Evolutionary conservation across 2,329 filamentous ascomycete genomes (phyloP).

Genomic region (Aspergillus terreus): DNA sequence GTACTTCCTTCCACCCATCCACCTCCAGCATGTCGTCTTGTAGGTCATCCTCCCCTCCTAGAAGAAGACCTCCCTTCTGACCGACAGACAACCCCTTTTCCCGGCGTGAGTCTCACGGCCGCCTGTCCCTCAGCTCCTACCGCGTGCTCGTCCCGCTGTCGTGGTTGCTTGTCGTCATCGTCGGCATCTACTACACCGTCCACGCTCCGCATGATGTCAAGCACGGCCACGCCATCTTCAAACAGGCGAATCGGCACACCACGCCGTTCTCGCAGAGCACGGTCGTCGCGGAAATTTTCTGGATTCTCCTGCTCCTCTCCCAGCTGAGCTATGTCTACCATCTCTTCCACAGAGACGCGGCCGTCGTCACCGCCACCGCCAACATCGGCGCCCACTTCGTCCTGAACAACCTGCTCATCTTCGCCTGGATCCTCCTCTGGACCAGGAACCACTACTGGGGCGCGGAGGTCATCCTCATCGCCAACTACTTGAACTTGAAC

Average conservation of each 20-base stretch:
- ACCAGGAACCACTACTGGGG: constrained; percentile 70
- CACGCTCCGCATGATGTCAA: constrained; percentile 61
- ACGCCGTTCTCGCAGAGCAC: constrained; percentile 75
- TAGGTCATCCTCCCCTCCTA: constrained; percentile 3
- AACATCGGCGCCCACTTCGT: constrained; percentile 83
- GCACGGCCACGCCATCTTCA: constrained; percentile 66
- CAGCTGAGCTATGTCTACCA: constrained; percentile 73
- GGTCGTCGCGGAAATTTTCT: constrained; percentile 66
- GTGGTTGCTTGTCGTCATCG: constrained; percentile 70
- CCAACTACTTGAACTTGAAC: constrained; percentile 79
- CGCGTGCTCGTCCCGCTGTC: constrained; percentile 70
- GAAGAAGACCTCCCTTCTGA: background rate
- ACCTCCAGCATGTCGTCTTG: constrained; percentile 6
- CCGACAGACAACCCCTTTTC: constrained; percentile 65
- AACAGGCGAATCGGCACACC: constrained; percentile 62
- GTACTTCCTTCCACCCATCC: background rate
- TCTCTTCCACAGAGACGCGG: constrained; percentile 66
- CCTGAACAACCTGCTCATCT: constrained; percentile 76
- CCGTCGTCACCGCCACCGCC: constrained; percentile 64
- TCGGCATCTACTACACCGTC: constrained; percentile 71
- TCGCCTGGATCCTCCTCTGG: constrained; percentile 80
- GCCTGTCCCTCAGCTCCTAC: constrained; percentile 64
- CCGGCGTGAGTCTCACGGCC: constrained; percentile 63
- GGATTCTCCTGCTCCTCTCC: constrained; percentile 69
- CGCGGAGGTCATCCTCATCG: constrained; percentile 69